Conservation (phyloP, 2,329 filamentous ascomycete genomes). For the Simplicillium sp. region DNA sequence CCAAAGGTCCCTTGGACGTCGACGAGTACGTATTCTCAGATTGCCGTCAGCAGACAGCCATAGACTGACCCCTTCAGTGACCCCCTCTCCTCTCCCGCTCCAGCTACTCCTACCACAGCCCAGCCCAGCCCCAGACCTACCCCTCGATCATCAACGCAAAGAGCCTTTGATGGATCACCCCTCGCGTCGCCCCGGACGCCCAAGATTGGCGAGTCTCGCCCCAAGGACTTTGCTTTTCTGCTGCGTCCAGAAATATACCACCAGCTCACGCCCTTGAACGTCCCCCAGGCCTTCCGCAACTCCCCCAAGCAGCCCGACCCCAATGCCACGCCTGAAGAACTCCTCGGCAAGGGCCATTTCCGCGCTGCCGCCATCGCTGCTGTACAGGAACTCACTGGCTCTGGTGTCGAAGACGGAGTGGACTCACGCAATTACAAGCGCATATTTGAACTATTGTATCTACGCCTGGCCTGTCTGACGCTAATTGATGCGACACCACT, state of each 20-base stretch:
- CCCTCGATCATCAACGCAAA: constrained; percentile 3
- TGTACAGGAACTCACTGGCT: constrained; percentile 48
- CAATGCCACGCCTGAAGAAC: constrained; percentile 54
- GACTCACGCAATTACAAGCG: constrained; percentile 48
- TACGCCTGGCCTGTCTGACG: constrained; percentile 71
- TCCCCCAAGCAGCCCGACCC: constrained; percentile 54
- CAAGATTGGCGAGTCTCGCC: constrained; percentile 18
- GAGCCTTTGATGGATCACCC: constrained; percentile 14
- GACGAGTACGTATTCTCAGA: constrained; percentile 52
- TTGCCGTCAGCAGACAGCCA: not conserved
- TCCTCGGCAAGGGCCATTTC: constrained; percentile 69
- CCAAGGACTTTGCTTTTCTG: constrained; percentile 71
- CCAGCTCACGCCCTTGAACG: constrained; percentile 54
- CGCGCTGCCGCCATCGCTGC: constrained; percentile 65
- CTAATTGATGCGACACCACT: constrained; percentile 64
- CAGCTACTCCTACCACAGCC: constrained; percentile 10
- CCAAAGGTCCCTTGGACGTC: constrained; percentile 68
- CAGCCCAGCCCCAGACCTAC: constrained; percentile 7
- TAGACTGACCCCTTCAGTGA: constrained; percentile 11
- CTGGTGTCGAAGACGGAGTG: constrained; percentile 30
- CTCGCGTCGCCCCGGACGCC: constrained; percentile 6
- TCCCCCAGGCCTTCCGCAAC: constrained; percentile 59
- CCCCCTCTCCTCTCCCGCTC: constrained; percentile 18
- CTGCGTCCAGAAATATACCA: constrained; percentile 77
- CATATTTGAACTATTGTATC: constrained; percentile 73